Base-by-base conservation (phyloP, 2,329 filamentous ascomycete species). In the Pseudogymnoascus verrucosus region DNA sequence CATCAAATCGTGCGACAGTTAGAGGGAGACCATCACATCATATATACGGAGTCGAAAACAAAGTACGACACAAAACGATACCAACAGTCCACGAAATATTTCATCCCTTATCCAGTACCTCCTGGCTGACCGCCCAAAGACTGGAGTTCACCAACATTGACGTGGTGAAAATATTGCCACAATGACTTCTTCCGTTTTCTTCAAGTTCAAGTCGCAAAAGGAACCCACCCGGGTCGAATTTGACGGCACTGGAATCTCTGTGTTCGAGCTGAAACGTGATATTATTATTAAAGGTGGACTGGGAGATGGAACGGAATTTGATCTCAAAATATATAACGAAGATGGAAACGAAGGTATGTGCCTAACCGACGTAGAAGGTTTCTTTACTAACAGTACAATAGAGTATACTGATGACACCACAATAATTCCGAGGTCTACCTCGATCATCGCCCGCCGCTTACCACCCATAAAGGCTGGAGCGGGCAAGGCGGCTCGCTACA, bases 141-240 rank as follows among this genome's bases (percentile, higher is more conserved):
- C 26, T 16, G 47, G 47, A 54, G 7, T 54, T 28, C 14, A 19
- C 51, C 51, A 57, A 34, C 28, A 5, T 34, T 57, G n/a, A 57
- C 51, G 51, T 57, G 51, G 51, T 57, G 21, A 62, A 34, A 60
- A 64, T 36, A 60, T 47, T 60, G 61, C 60, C 68, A 74, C 65
- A 62, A 75, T 75, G 73, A 65, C 73, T 63, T 82, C 95, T 64
- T 98, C 93, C 69, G 95, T 99, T 74, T 98, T 97, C 79, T 99
- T 97, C 90, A 96, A 96, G 80, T 99, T 99, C 88, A 98, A 97
- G 80, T 98, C 93, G 71, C 92, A 96, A 75, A 97, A 92, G 80
- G 95, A 98, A 75, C 91, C 92, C 65, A 91, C 91, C 64, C 87
- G 93, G 74, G 92, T 99, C 72, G 90, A 93, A 74, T 98, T 99